These are phyloP conservation scores for Apiospora sp. DNA, from an alignment of 2,329 filamentous ascomycete species.

Conservation along the genomic window DNA sequence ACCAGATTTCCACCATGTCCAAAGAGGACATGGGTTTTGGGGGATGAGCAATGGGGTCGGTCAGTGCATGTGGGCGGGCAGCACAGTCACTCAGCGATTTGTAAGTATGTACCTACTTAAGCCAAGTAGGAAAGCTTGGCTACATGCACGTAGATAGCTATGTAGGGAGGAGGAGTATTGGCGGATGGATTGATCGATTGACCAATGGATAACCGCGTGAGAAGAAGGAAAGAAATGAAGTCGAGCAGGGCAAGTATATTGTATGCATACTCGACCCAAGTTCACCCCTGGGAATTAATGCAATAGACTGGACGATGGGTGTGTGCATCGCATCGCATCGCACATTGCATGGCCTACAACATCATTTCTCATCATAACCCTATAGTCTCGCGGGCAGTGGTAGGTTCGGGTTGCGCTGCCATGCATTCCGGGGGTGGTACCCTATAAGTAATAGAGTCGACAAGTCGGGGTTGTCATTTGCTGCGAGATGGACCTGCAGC, in stretches of 20 bases:
- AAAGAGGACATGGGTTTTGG: background rate
- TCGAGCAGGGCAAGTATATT: background rate
- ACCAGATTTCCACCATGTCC: constrained; percentile 13
- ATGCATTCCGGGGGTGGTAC: constrained; percentile 15
- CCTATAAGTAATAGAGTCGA: background rate
- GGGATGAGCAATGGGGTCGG: background rate
- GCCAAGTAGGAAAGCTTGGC: background rate
- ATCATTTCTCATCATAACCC: constrained; percentile 9
- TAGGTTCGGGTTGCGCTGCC: constrained; percentile 8
- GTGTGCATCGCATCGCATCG: constrained; percentile 20
- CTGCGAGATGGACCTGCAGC: constrained; percentile 21
- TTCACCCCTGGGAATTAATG: constrained; percentile 1
- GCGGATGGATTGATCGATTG: background rate
- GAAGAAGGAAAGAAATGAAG: background rate
- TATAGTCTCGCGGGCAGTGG: background rate
- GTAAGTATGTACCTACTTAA: background rate
- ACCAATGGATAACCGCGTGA: background rate
- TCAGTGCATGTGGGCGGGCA: constrained; percentile 8
- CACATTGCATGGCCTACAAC: constrained; percentile 12
- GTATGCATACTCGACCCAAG: background rate
- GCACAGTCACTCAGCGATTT: constrained; percentile 3
- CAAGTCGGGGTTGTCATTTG: constrained; percentile 17
- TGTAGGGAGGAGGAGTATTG: constrained; percentile 8
- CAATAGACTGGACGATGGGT: background rate
- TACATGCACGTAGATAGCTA: background rate